These are phyloP conservation scores for Verticillium klebahnii DNA, from an alignment of 2,329 filamentous ascomycete genomes.

Conservation along the genomic window DNA sequence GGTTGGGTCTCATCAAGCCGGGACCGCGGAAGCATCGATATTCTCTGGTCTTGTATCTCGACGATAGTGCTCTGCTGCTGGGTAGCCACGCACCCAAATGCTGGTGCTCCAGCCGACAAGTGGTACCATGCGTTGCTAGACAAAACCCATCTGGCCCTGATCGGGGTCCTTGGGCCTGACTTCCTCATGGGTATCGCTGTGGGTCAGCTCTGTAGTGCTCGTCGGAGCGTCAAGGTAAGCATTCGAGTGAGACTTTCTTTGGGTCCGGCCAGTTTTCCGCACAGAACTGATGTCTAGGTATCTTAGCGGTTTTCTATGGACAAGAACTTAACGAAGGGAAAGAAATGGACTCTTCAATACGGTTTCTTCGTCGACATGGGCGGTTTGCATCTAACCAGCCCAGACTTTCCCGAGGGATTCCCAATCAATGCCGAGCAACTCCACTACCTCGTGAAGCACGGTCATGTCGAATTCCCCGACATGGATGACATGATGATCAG, in stretches of 20 bases:
- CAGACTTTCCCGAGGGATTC: slow-evolving; percentile 22
- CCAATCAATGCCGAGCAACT: slow-evolving; percentile 31
- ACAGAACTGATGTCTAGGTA: not conserved
- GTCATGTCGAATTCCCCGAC: slow-evolving; percentile 21
- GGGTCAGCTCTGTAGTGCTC: slow-evolving; percentile 28
- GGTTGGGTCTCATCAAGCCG: slow-evolving; percentile 30
- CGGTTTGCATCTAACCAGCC: slow-evolving; percentile 26
- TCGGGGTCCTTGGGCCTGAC: slow-evolving; percentile 31
- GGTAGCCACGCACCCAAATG: slow-evolving; percentile 32
- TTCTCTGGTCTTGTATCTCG: slow-evolving; percentile 29
- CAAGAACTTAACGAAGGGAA: slow-evolving; percentile 6
- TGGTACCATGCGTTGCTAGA: slow-evolving; percentile 22
- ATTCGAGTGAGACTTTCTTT: too few species aligned
- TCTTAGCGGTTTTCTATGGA: slow-evolving; percentile 10
- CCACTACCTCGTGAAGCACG: slow-evolving; percentile 21
- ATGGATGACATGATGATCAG: slow-evolving; percentile 18
- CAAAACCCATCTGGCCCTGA: slow-evolving; percentile 25
- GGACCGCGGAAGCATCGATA: slow-evolving; percentile 33
- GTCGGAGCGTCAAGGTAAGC: slow-evolving; percentile 22
- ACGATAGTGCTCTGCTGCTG: slow-evolving; percentile 38
- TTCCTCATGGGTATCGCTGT: slow-evolving; percentile 27
- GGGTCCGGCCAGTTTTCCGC: not conserved
- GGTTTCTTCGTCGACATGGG: slow-evolving; percentile 37
- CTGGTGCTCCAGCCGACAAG: slow-evolving; percentile 23
- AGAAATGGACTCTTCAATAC: slow-evolving; percentile 31